Evolutionary conservation across 2,329 filamentous ascomycete species (phyloP), one percentile per base, ranked within the genome.

Genomic region (Cadophora sp.): DNA sequence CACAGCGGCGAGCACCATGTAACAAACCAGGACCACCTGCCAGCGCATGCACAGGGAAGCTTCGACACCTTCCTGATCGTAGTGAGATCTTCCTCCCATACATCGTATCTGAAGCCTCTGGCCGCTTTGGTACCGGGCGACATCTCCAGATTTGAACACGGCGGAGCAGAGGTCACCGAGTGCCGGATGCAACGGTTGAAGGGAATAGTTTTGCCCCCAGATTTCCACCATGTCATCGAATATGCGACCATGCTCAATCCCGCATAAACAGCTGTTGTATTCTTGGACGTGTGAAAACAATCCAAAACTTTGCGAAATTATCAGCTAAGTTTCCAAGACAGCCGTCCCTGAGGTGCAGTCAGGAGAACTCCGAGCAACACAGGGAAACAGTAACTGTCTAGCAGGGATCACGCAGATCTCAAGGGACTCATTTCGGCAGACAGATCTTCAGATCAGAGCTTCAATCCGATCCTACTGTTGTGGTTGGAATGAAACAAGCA

Each of bases 391-490:
- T 11, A 2, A 9, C 5, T 4, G 36, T 39, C 36, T 13, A 39
- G 36, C 36, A 45, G 4, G 43, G 43, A 6, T 18, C 43, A n/a
- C 43, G 43, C 4, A 20, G 16, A 18, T 45, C n/a, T 18, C 16
- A 45, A 7, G 14, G n/a, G n/a, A 20, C 16, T n/a, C 1, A 39
- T 39, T 6, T 13, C n/a, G 20, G 45, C n/a, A 22, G n/a, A 20
- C 55, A 58, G n/a, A 43, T 58, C 55, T 16, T 58, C 33, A 43
- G 41, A 16, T 30, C 27, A 33, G 24, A 43, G 55, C 27, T 58
- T 41, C 33, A 41, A 13, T 58, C 20, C 55, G 36, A 41, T 20
- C 55, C 6, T 18, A 41, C 22, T 58, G 36, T n/a, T 9, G 8
- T 13, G 36, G 24, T 33, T 53, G 50, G 27, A 53, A 53, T 22